Evolutionary conservation across 805 yeast genomes (phyloP), one percentile per base, ranked within the genome.

Genomic region (Pichia scutulata): DNA sequence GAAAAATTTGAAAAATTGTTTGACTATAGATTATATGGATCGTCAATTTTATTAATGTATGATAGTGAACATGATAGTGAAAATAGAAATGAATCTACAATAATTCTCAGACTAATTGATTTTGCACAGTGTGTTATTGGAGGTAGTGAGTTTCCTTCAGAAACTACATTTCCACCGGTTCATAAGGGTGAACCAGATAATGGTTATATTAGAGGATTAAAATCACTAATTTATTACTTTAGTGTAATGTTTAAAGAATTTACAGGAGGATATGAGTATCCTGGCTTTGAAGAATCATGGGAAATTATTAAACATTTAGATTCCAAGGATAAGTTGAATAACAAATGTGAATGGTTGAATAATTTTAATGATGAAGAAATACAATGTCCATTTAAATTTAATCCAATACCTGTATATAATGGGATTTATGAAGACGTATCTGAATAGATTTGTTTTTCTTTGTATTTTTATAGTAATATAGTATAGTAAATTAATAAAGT

Each of bases 91-190:
- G 55, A 54, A 12, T 57, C 63, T 5, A 60, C 67, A 2, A 30
- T 67, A 18, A 60, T 68, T 53, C 80, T 89, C n/a, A 80, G 89
- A 55, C 76, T 95, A 49, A 93, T 93, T 57, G 99, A 93, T 69
- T 93, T 93, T 74, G 98, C 98, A 1, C 96, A 90, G 63, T 86
- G 95, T 60, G 84, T 89, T 16, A 85, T 89, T 30, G 80, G 80
- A 3, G 83, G 79, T 41, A 78, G 77, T 51, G 70, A 72, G 40
- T 60, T 71, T 18, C 68, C 73, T 0, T 64, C 64, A 16, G 59
- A 66, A 14, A 73, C 76, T 18, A 74, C 78, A 1, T 84, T 81
- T 48, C 96, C 97, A 3, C 97, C 97, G 1, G 70, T 65, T 40
- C 81, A 82, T 58, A 78, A 80, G 1, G 67, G 73, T 10, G 63